Conservation (phyloP, 371 early-diverging fungal species). For the Fennellomyces sp. region DNA sequence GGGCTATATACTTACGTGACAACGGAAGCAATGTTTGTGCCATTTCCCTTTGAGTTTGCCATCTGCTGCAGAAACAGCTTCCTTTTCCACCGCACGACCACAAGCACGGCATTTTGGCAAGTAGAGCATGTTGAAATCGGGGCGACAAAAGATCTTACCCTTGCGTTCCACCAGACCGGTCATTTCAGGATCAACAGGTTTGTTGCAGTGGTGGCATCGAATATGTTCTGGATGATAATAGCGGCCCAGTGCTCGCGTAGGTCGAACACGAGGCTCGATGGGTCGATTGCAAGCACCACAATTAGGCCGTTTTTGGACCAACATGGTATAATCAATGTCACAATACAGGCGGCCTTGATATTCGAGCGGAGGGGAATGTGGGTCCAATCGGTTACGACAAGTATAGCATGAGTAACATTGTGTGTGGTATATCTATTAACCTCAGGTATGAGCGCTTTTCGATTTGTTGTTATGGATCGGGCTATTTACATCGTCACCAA, state of each 20-base stretch:
- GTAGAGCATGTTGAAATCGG: conserved; percentile 63
- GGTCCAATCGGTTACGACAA: conserved; percentile 22
- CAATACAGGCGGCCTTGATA: conserved; percentile 62
- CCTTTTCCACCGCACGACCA: conserved; percentile 62
- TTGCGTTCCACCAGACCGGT: conserved; percentile 71
- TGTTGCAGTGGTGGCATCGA: conserved; percentile 57
- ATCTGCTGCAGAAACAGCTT: conserved; percentile 71
- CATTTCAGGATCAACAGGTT: conserved; percentile 62
- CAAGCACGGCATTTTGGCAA: conserved; percentile 71
- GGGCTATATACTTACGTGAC: conserved; percentile 24
- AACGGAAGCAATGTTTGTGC: conserved; percentile 54
- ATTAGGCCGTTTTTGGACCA: conserved; percentile 20
- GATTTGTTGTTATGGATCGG: no score
- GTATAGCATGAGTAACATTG: conserved; percentile 25
- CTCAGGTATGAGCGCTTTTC: no score
- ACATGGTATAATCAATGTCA: conserved; percentile 49
- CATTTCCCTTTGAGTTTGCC: conserved; percentile 72
- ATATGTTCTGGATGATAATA: conserved; percentile 65
- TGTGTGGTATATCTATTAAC: conserved; percentile 20
- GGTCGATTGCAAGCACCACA: conserved; percentile 47
- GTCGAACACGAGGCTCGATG: conserved; percentile 39
- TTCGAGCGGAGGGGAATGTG: conserved; percentile 21
- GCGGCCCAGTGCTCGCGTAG: conserved; percentile 57
- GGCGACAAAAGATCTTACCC: conserved; percentile 67
- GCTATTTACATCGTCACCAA: conserved; percentile 5